Base-by-base conservation (phyloP, 352 stramenopile genomes). In the Globisporangium mamillatum region DNA sequence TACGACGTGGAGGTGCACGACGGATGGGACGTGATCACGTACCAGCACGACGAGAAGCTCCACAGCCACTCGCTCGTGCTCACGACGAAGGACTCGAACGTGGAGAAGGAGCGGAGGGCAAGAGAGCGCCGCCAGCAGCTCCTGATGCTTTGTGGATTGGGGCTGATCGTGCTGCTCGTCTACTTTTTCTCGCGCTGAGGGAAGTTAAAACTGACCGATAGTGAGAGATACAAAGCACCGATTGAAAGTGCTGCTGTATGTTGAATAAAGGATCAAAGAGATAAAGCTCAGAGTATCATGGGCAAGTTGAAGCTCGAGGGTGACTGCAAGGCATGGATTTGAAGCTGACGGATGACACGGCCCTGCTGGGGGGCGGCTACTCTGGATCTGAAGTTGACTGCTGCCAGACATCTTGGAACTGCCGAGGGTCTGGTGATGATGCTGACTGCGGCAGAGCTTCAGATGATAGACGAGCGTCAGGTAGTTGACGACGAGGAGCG, bases 21-120 rank as follows among this genome's bases (percentile, higher is more conserved):
- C 70, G 84, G 81, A 4, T 92, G 76, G 74, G 86, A 93, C 57
- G 56, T 78, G 1, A 70, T 93, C 65, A 75, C 70, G n/a, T 89
- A 79, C 61, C 57, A 75, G n/a, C 85, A 91, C 64, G 71, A 85
- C 75, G 70, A 76, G 62, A 72, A 80, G 60, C 5, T 71, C 1
- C 16, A 20, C 16, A 60, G 18, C 16, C 80, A 88, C 63, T 80
- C 71, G 73, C 41, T 88, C 24, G 66, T 83, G 61, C 62, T 88
- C 60, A 78, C 75, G 32, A 80, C 78, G 1, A 82, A 88, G 53
- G 80, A 88, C 61, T 34, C 64, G 36, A 74, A 46, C 7, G 72
- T 85, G 22, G 75, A 84, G 56, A 73, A 69, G 27, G 67, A 60
- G 14, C 67, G 70, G 34, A 68, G 68, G 1, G 63, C 68, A 22